A percentile compares a stretch with the other conserved stretches of the same genome.
phyloP scores from a whole-genome alignment of 192 early-diverging fungal species.

The Spizellomyces sp. region DNA sequence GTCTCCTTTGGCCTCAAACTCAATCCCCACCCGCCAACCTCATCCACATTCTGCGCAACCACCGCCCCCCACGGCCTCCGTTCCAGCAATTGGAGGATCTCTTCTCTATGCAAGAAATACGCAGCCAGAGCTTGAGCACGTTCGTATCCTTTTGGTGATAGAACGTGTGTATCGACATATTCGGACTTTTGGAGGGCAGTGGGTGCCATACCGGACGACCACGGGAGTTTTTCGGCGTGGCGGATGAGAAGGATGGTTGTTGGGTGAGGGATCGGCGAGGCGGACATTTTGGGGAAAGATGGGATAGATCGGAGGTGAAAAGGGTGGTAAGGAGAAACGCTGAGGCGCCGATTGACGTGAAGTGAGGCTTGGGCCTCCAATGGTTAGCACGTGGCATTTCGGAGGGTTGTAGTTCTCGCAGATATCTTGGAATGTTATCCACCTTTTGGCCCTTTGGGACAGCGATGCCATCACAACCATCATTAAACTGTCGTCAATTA shows the following conservation, averaged over 20 bases:
- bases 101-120: slow-evolving; percentile 46
- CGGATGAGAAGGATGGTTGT: slow-evolving; percentile 47
- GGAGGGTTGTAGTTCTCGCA: no score
- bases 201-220: slow-evolving; percentile 40
- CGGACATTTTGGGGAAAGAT: no score
- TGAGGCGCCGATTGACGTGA: no score
- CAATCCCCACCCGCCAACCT: slow-evolving; percentile 30
- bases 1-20: slow-evolving; percentile 43
- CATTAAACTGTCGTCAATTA: no score
- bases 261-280: neutral
- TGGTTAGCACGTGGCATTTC: no score
- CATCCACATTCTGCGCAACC: slow-evolving; percentile 50
- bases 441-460: no score
- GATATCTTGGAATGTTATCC: no score
- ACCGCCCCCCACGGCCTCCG: slow-evolving; percentile 38
- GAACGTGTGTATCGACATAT: slow-evolving; percentile 52
- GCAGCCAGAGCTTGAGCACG: slow-evolving; percentile 43
- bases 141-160: slow-evolving; percentile 51
- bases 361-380: no score
- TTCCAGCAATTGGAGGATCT: slow-evolving; percentile 35
- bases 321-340: no score
- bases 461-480: no score
- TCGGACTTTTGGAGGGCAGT: slow-evolving; percentile 17
- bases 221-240: slow-evolving; percentile 57
- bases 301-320: no score